Evolutionary conservation across 2,329 filamentous ascomycete species (phyloP).

Genomic region (Diaporthe humulicola): DNA sequence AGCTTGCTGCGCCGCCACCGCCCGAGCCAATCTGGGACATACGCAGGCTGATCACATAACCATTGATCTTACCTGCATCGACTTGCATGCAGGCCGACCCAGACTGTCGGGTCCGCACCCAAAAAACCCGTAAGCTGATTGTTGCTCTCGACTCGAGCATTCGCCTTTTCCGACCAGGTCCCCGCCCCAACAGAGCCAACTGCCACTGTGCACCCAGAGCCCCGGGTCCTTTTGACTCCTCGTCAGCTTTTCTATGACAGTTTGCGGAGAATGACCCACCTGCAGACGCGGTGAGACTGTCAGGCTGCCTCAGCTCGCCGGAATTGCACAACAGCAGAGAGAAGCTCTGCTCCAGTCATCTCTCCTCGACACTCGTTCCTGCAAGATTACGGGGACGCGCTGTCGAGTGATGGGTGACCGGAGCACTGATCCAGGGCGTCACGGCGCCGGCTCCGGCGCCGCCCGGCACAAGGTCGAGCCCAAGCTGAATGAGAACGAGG

Average conservation of each 20-base stretch:
- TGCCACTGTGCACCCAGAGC: background rate
- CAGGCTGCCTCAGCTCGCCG: background rate
- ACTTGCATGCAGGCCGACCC: constrained; percentile 28
- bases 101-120: constrained; percentile 31
- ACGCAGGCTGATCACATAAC: constrained; percentile 10
- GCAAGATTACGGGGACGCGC: background rate
- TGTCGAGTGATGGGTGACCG: constrained; percentile 20
- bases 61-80: constrained; percentile 31
- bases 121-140: constrained; percentile 4
- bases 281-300: constrained; percentile 22
- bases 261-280: constrained; percentile 8
- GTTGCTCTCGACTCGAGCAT: background rate
- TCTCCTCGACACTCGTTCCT: background rate
- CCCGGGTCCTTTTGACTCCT: background rate
- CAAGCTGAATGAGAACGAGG: constrained; percentile 10
- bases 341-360: background rate
- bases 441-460: background rate
- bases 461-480: background rate
- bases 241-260: background rate
- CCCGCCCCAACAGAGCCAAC: constrained; percentile 15
- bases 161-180: background rate
- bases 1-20: constrained; percentile 28
- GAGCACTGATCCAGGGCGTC: background rate
- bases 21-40: constrained; percentile 17
- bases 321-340: background rate